Conservation (phyloP, 2,329 filamentous ascomycete genomes). For the Hypoxylon sp. region DNA sequence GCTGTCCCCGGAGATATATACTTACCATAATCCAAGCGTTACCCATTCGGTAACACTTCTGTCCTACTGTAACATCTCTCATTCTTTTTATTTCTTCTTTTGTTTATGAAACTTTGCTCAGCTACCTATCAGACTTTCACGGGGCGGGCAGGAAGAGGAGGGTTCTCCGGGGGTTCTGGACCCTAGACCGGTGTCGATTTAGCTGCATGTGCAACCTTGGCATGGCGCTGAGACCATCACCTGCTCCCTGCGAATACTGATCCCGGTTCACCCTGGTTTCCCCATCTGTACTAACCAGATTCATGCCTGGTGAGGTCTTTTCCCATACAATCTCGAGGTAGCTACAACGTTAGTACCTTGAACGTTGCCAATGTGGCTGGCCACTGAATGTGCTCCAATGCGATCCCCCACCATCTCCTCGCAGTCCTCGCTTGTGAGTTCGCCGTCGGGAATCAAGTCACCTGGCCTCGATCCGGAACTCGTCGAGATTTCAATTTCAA, state of each 20-base stretch:
- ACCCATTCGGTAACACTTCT: constrained; percentile 4
- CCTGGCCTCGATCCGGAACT: constrained; percentile 27
- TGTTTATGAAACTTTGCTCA: constrained; percentile 14
- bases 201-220: constrained; percentile 36
- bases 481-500: constrained; percentile 12
- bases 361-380: constrained; percentile 29
- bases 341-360: neutral
- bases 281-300: constrained; percentile 28
- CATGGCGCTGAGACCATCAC: constrained; percentile 35
- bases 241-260: constrained; percentile 30
- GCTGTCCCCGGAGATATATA: constrained; percentile 15
- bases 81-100: constrained; percentile 3
- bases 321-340: neutral
- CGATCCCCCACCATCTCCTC: constrained; percentile 38
- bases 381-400: constrained; percentile 29
- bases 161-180: constrained; percentile 22
- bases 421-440: constrained; percentile 28
- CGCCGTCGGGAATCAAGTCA: constrained; percentile 31
- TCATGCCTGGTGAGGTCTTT: constrained; percentile 17
- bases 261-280: constrained; percentile 1
- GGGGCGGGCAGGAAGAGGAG: constrained; percentile 13
- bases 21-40: neutral
- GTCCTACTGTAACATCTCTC: constrained; percentile 19
- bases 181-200: constrained; percentile 25
- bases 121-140: constrained; percentile 15